Percentiles rank a stretch among this genome's conserved stretches.
Evolutionary conservation across 768 basidiomycete genomes (phyloP).

Genomic region (Termitomyces sp.): DNA sequence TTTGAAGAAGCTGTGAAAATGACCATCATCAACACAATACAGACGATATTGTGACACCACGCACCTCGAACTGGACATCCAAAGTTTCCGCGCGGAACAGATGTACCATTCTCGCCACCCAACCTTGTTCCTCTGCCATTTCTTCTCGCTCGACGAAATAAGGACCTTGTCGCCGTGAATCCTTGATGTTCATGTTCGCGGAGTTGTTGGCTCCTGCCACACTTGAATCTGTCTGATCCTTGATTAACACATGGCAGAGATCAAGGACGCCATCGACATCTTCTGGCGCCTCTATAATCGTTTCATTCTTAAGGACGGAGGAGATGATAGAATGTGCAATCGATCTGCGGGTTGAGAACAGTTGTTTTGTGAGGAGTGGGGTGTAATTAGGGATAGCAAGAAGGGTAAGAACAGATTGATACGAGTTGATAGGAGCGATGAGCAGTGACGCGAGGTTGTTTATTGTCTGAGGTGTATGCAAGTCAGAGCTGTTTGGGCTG

Average conservation of each 20-base stretch:
- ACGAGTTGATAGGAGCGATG: constrained; percentile 92
- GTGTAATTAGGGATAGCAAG: constrained; percentile 91
- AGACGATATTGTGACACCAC: constrained; percentile 26
- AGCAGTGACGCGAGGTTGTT: constrained; percentile 88
- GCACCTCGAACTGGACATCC: constrained; percentile 80
- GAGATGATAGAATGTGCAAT: constrained; percentile 95
- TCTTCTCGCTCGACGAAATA: constrained; percentile 76
- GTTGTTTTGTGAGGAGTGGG: constrained; percentile 76
- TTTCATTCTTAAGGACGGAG: constrained; percentile 94
- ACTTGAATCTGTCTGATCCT: constrained; percentile 66
- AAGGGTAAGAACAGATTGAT: constrained; percentile 94
- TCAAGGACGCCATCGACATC: constrained; percentile 94
- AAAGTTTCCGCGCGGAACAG: constrained; percentile 85
- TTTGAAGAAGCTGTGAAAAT: constrained; percentile 70
- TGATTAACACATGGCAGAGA: constrained; percentile 87
- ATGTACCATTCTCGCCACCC: constrained; percentile 98
- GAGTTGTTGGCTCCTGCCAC: constrained; percentile 22
- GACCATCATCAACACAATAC: not conserved
- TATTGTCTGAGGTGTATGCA: constrained; percentile 83
- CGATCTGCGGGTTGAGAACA: constrained; percentile 84
- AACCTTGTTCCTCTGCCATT: constrained; percentile 97
- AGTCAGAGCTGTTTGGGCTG: constrained; percentile 57
- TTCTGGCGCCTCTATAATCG: constrained; percentile 86
- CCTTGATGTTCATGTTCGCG: constrained; percentile 31
- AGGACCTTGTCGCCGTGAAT: constrained; percentile 50